Evolutionary conservation across 768 basidiomycete species (phyloP).

Genomic region (Tulasnella sp.): DNA sequence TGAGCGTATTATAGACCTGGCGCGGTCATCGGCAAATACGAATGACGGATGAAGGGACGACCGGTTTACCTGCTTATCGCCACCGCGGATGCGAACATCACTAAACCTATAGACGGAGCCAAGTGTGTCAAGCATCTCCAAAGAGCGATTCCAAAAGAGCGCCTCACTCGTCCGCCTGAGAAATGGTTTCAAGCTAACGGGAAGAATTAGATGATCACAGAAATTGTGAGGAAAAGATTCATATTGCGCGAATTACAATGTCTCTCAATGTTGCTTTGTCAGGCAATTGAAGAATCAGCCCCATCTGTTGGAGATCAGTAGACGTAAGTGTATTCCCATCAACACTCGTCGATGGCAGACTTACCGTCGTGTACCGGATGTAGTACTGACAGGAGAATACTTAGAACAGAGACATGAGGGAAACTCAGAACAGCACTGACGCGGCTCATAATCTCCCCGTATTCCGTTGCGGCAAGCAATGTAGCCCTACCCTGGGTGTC

Average conservation of each 20-base stretch:
- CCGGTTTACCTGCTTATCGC: constrained; percentile 55
- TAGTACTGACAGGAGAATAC: constrained; percentile 45
- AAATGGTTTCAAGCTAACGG: constrained; percentile 48
- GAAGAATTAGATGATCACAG: neutral
- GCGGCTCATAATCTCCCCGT: constrained; percentile 82
- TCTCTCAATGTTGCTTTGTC: constrained; percentile 48
- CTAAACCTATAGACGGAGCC: constrained; percentile 40
- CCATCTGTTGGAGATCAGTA: constrained; percentile 44
- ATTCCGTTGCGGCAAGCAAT: constrained; percentile 53
- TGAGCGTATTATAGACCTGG: constrained; percentile 55
- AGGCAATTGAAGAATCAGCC: constrained; percentile 48
- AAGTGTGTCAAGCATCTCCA: neutral
- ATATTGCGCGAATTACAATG: constrained; percentile 38
- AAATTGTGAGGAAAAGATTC: neutral
- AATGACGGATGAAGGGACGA: neutral
- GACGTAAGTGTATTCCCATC: no score
- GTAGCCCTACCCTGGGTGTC: constrained; percentile 31
- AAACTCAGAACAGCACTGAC: constrained; percentile 30
- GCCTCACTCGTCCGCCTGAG: constrained; percentile 54
- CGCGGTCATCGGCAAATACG: neutral
- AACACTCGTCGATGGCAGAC: neutral
- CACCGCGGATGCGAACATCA: constrained; percentile 56
- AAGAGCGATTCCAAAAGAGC: neutral
- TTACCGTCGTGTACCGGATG: constrained; percentile 57
- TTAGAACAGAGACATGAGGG: neutral